These are phyloP conservation scores for Candida golubevii DNA, from an alignment of 805 yeast species.

Conservation along the genomic window DNA sequence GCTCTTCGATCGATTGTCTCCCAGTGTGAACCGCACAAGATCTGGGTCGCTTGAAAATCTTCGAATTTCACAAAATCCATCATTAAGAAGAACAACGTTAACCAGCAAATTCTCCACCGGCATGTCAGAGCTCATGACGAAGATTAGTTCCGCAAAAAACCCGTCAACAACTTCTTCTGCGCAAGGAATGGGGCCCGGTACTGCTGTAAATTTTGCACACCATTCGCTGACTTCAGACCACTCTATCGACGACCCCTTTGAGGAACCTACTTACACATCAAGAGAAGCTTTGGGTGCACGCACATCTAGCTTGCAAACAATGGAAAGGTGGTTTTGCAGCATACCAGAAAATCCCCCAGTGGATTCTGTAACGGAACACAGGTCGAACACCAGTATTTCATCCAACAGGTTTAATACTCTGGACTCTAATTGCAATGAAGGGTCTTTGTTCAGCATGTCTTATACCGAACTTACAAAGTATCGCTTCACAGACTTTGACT, in stretches of 20 bases:
- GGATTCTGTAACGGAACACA: conserved; percentile 4
- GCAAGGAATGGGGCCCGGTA: conserved; percentile 1
- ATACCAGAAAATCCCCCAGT: conserved; percentile 16
- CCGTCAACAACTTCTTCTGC: conserved; percentile 4
- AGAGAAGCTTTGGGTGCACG: conserved; percentile 28
- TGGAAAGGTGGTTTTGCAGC: conserved; percentile 43
- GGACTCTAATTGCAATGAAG: conserved; percentile 18
- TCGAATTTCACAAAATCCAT: conserved; percentile 3
- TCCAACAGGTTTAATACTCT: conserved; percentile 5
- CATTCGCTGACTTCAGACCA: conserved; percentile 31
- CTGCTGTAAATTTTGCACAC: conserved; percentile 3
- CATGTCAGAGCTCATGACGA: conserved; percentile 40
- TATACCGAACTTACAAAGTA: conserved; percentile 28
- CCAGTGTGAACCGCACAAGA: conserved; percentile 34
- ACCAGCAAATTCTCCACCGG: conserved; percentile 36
- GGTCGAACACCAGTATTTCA: conserved; percentile 5
- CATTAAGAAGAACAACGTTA: conserved; percentile 11
- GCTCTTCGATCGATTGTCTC: conserved; percentile 30
- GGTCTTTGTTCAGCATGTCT: conserved; percentile 20
- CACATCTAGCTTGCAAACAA: conserved; percentile 37
- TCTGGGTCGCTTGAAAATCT: conserved; percentile 32
- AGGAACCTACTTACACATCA: conserved; percentile 4
- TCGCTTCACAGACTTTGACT: conserved; percentile 33
- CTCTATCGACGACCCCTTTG: conserved; percentile 25
- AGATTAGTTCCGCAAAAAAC: conserved; percentile 25